These are phyloP conservation scores for Parachaetomium inaequale DNA, from an alignment of 495 filamentous ascomycete species.

Conservation along the genomic window DNA sequence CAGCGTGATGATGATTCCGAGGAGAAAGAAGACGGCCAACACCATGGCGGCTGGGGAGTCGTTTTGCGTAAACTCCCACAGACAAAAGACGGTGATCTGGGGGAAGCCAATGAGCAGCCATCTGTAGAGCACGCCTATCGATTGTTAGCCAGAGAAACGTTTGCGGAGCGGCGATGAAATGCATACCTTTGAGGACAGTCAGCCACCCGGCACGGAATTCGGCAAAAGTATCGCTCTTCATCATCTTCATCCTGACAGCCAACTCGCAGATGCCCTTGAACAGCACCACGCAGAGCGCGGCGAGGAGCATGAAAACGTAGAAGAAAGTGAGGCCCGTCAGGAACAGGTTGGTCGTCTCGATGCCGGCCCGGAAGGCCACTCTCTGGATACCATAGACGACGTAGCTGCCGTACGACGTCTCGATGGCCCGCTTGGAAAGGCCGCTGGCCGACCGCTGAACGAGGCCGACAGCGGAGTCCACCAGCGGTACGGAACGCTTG, in stretches of 20 bases:
- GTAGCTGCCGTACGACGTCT: constrained; percentile 52
- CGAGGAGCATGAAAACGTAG: constrained; percentile 69
- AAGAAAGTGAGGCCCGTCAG: constrained; percentile 90
- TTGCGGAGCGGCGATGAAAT: not conserved
- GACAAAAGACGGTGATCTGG: constrained; percentile 83
- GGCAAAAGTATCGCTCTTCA: constrained; percentile 83
- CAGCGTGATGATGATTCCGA: constrained; percentile 76
- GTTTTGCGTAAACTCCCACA: constrained; percentile 87
- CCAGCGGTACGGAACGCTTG: constrained; percentile 46
- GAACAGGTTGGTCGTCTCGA: constrained; percentile 93
- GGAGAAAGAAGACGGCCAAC: constrained; percentile 82
- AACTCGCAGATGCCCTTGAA: constrained; percentile 81
- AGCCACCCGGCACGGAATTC: constrained; percentile 91
- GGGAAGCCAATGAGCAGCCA: constrained; percentile 90
- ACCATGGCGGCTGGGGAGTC: constrained; percentile 89
- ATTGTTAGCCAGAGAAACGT: constrained; percentile 2
- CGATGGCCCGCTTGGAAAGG: constrained; percentile 42
- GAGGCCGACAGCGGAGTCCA: constrained; percentile 36
- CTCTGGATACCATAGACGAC: constrained; percentile 83
- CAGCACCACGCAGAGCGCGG: constrained; percentile 65
- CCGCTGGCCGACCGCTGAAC: constrained; percentile 45
- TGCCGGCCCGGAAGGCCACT: constrained; percentile 78
- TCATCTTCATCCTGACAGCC: constrained; percentile 62
- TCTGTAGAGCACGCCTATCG: constrained; percentile 84
- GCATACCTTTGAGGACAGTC: constrained; percentile 34